These are phyloP conservation scores for Leccinum imitatum DNA, from an alignment of 768 basidiomycete genomes.

Conservation along the genomic window DNA sequence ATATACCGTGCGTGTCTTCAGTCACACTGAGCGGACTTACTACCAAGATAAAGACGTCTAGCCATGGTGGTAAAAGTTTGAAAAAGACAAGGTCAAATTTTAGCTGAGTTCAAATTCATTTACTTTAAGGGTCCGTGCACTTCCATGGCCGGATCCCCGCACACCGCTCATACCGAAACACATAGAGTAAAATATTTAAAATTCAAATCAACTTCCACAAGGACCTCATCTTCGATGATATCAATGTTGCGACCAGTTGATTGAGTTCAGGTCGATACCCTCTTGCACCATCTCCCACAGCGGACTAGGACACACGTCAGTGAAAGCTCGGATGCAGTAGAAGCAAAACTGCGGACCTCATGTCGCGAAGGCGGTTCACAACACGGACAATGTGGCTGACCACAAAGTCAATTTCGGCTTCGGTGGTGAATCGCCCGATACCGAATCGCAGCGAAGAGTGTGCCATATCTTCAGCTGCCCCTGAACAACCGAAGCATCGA, in stretches of 20 bases:
- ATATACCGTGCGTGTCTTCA: slow-evolving; percentile 3
- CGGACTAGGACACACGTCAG: slow-evolving; percentile 51
- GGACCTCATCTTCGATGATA: background rate
- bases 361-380: slow-evolving; percentile 87
- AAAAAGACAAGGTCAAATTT: slow-evolving; percentile 27
- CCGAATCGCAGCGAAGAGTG: slow-evolving; percentile 98
- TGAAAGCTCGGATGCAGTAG: slow-evolving; percentile 4
- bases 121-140: slow-evolving; percentile 35
- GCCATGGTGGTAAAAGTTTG: slow-evolving; percentile 55
- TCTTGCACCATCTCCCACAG: slow-evolving; percentile 99
- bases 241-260: slow-evolving; percentile 84
- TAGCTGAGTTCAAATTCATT: slow-evolving; percentile 33
- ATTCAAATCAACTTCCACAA: background rate
- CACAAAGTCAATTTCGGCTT: slow-evolving; percentile 95
- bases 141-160: slow-evolving; percentile 16
- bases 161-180: slow-evolving; percentile 9
- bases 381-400: slow-evolving; percentile 81
- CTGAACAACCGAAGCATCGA: slow-evolving; percentile 33
- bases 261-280: slow-evolving; percentile 92
- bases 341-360: slow-evolving; percentile 59
- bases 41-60: slow-evolving; percentile 83
- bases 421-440: slow-evolving; percentile 96
- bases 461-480: slow-evolving; percentile 98
- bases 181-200: slow-evolving; percentile 2
- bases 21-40: slow-evolving; percentile 42